Evolutionary conservation across 2,329 filamentous ascomycete species (phyloP).

Genomic region (Venturia asperata): DNA sequence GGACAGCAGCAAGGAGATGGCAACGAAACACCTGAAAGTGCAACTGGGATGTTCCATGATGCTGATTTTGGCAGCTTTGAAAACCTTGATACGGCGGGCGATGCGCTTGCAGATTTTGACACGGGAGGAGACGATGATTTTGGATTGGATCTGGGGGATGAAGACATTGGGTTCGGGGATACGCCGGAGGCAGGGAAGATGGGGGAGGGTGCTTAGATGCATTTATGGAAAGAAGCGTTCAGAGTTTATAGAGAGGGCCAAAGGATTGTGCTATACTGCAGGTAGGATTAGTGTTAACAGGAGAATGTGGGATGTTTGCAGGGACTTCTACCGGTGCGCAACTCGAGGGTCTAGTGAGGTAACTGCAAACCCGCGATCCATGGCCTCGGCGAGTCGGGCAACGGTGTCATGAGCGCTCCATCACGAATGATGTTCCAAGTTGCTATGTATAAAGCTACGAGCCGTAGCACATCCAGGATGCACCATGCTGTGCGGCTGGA

Average conservation of each 20-base stretch:
- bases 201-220: background rate
- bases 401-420: too few relatives aligned
- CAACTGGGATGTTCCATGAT: conserved; percentile 19
- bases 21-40: conserved; percentile 13
- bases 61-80: conserved; percentile 57
- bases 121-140: conserved; percentile 46
- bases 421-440: too few relatives aligned
- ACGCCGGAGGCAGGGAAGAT: conserved; percentile 7
- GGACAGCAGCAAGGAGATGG: background rate
- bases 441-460: too few relatives aligned
- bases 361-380: too few relatives aligned
- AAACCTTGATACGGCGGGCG: conserved; percentile 59
- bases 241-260: background rate
- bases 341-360: background rate
- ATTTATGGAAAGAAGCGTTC: background rate
- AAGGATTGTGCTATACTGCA: background rate
- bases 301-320: background rate
- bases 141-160: conserved; percentile 66
- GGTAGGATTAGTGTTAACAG: background rate
- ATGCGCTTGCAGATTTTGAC: conserved; percentile 37
- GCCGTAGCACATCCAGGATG: too few relatives aligned
- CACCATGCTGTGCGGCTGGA: too few relatives aligned
- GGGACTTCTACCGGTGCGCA: background rate
- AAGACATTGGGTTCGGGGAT: conserved; percentile 57
- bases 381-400: too few relatives aligned